Percentiles rank a stretch among this genome's conserved stretches.
Evolutionary conservation across 768 basidiomycete species (phyloP).

Genomic region (Tephrocybe rancida): DNA sequence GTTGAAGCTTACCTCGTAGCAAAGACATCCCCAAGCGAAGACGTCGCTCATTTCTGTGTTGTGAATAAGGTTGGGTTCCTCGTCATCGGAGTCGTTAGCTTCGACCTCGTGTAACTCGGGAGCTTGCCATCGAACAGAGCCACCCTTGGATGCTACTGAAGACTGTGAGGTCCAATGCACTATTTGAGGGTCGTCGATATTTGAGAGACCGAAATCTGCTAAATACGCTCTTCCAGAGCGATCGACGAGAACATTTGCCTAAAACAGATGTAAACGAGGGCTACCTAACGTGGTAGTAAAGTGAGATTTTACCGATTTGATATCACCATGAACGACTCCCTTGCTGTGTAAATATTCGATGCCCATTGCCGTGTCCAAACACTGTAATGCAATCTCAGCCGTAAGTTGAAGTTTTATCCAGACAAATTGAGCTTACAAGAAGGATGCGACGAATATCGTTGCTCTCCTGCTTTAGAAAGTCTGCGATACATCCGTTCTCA

Average conservation of each 20-base stretch:
- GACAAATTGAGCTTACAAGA: not conserved
- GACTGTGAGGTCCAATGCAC: conserved; percentile 8
- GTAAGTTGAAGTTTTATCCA: not conserved
- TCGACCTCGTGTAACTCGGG: conserved; percentile 20
- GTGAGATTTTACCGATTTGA: conserved; percentile 23
- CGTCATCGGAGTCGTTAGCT: not conserved
- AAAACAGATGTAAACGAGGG: not conserved
- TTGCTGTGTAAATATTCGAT: conserved; percentile 24
- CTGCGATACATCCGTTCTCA: conserved; percentile 22
- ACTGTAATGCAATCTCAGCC: not conserved
- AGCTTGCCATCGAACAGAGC: conserved; percentile 25
- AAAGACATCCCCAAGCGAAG: conserved; percentile 28
- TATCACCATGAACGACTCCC: conserved; percentile 28
- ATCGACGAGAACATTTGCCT: conserved; percentile 27
- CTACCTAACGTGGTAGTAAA: not conserved
- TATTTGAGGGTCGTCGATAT: conserved; percentile 18
- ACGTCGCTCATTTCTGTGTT: conserved; percentile 23
- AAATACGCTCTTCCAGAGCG: conserved; percentile 22
- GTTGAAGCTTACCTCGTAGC: conserved; percentile 22
- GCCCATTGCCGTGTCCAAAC: conserved; percentile 23
- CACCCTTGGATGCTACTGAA: conserved; percentile 12
- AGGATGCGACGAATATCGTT: conserved; percentile 17
- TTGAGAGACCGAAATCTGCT: conserved; percentile 27
- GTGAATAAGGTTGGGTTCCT: not conserved
- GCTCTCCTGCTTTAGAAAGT: conserved; percentile 26